Base-by-base conservation (phyloP, 257 asterid genomes). In the Rhazya stricta region DNA sequence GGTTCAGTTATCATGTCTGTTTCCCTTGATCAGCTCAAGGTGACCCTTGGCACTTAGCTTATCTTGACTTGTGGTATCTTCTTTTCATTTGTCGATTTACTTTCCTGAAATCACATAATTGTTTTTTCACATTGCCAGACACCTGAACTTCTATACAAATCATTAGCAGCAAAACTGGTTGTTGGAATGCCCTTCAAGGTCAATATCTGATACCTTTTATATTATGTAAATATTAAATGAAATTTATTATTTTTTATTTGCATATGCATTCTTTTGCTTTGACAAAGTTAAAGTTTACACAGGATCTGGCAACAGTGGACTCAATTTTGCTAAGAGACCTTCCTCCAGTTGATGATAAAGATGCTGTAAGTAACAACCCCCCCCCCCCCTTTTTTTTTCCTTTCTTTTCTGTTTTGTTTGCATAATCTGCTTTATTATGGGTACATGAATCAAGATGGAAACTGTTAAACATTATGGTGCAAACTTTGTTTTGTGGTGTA, bases 171-270 rank as follows among this genome's bases (percentile, higher is more conserved):
- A 81, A 95, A 92, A 77, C 97, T 95, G 81, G 78, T 84, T 10
- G 83, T 92, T 8, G 99, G 99, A 75, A 95, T 95, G 99, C 99
- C 99, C 39, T 91, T 91, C 79, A 95, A 95, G 98, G 98, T 94
- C 76, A 23, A 57, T 50, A 58, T 53, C 62, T 46, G 43, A 51
- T 36, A 58, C 30, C 77, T 81, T 63, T 79, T 63, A 30, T 58
- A 41, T 41, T 71, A 45, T 69, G 63, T 67, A 69, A 50, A 23
- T 72, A 13, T 74, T 10, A 39, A 11, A 45, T 29, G 3, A 6
- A 42, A 68, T 15, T 36, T 23, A 46, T 71, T 19, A 18, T 53
- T 80, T 81, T 70, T 72, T 81, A 73, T 76, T 71, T 41, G 34
- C 43, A 41, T 36, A 36, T 54, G 57, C 51, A 69, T 41, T 4